Evolutionary conservation across 805 yeast species (phyloP).

Genomic region (Danielozyma ontarioensis): DNA sequence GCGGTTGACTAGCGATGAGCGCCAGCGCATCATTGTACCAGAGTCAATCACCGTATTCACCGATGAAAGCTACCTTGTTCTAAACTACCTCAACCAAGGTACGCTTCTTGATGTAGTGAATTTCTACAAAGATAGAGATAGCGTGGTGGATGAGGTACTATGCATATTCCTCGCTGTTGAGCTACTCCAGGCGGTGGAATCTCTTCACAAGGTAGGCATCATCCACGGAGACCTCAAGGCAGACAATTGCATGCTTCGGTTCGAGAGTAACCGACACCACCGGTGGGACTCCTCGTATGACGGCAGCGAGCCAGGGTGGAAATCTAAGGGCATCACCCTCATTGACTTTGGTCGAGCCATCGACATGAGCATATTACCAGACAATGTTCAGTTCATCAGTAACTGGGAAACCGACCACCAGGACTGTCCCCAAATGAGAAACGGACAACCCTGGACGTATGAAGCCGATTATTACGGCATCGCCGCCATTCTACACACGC

Average conservation of each 20-base stretch:
- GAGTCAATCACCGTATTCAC: constrained; percentile 48
- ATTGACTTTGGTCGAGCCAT: constrained; percentile 83
- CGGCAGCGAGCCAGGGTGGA: constrained; percentile 38
- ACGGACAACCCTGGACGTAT: constrained; percentile 60
- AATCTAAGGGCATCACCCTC: constrained; percentile 49
- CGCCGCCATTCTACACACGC: constrained; percentile 66
- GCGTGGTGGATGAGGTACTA: constrained; percentile 52
- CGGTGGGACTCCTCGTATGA: constrained; percentile 9
- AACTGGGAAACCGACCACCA: constrained; percentile 59
- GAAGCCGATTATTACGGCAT: constrained; percentile 82
- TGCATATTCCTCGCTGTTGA: constrained; percentile 62
- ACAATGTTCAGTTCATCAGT: constrained; percentile 47
- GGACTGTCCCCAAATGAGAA: constrained; percentile 69
- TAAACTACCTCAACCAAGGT: constrained; percentile 66
- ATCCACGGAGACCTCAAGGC: constrained; percentile 85
- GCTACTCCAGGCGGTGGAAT: constrained; percentile 52
- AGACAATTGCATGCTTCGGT: constrained; percentile 76
- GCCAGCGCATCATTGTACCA: constrained; percentile 43
- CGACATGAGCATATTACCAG: constrained; percentile 56
- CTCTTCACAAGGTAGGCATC: constrained; percentile 60
- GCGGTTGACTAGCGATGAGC: constrained; percentile 19
- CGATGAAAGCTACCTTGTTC: constrained; percentile 65
- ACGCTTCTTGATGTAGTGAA: constrained; percentile 68
- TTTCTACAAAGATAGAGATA: constrained; percentile 22
- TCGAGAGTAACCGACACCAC: no score